phyloP scores from a whole-genome alignment of 2,329 filamentous ascomycete genomes.

The Camillea tinctor region DNA sequence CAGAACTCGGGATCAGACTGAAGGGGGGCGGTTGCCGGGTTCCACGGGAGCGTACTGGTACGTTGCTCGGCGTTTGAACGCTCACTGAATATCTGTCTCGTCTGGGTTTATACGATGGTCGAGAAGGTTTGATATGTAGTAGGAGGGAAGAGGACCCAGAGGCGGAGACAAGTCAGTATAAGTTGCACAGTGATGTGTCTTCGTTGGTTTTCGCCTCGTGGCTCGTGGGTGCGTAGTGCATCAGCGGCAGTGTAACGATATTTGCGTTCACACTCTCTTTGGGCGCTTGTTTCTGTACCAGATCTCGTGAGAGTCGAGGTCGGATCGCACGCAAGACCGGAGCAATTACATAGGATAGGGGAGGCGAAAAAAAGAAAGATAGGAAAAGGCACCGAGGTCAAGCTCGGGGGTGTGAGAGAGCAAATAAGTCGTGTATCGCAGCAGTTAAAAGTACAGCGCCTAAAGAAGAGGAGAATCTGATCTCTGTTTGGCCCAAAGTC shows the following conservation, averaged over 20 bases:
- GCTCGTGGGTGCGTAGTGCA: conserved; percentile 31
- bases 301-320: conserved; percentile 27
- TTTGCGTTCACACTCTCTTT: conserved; percentile 22
- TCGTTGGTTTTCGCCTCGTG: conserved; percentile 31
- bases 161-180: conserved; percentile 10
- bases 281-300: conserved; percentile 31
- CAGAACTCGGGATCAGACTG: conserved; percentile 22
- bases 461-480: conserved; percentile 40
- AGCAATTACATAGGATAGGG: conserved; percentile 28
- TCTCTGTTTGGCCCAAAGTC: conserved; percentile 43
- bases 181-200: conserved; percentile 28
- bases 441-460: conserved; percentile 41
- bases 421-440: conserved; percentile 39
- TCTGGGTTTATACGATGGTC: conserved; percentile 7
- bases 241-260: conserved; percentile 32
- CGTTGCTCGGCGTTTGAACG: conserved; percentile 21
- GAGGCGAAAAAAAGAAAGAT: conserved; percentile 30
- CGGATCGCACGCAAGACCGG: conserved; percentile 25
- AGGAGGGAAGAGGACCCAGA: conserved; percentile 6
- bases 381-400: conserved; percentile 25
- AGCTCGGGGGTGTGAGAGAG: conserved; percentile 33
- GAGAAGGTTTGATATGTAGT: conserved; percentile 6
- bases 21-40: conserved; percentile 21
- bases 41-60: conserved; percentile 26
- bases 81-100: background rate